Evolutionary conservation across 768 basidiomycete species (phyloP), one percentile per base, ranked within the genome.

Genomic region (Mycena albidolilacea): DNA sequence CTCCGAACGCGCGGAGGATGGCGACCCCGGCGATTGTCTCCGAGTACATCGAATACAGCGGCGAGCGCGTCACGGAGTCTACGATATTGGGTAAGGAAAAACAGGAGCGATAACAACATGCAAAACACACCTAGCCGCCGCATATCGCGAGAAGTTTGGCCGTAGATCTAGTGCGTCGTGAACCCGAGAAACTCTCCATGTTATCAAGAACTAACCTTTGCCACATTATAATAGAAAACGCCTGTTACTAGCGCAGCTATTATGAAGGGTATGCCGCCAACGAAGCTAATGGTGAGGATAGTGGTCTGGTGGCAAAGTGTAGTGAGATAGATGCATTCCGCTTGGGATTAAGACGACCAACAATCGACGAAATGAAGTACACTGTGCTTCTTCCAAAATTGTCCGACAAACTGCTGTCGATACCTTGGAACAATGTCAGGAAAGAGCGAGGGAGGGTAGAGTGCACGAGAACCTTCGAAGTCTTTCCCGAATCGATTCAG

Each of bases 401-500:
- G 78, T 97, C 95, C 0, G 96, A 89, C 73, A 96, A 87, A 64
- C 79, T 90, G 75, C 94, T 95, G 79, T 97, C 96, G 60, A 97
- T 90, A 35, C 93, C 95, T 92, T 48, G 58, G 38, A 14, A 75
- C 70, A 78, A 80, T n/a, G 17, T 30, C 37, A 64, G 23, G 17
- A 54, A 21, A 75, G 35, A 0, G 64, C 46, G 80, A 73, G 74
- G 14, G 41, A 30, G 14, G 14, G 35, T 44, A 14, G 44, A 1
- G 11, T 8, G 17, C 44, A 9, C 87, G 48, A 21, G 41, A 1
- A 84, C 87, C 93, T 84, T 97, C 95, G 68, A 97, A 94, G 79
- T 97, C 96, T 80, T 97, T 97, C 54, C 96, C 96, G 74, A 94
- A 93, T 58, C 95, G 86, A 76, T 97, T 95, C 46, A 97, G 81